A percentile compares a stretch with the other conserved stretches of the same genome.
These are phyloP conservation scores for Talaromyces ruber DNA, from an alignment of 495 filamentous ascomycete species.

Conservation along the genomic window DNA sequence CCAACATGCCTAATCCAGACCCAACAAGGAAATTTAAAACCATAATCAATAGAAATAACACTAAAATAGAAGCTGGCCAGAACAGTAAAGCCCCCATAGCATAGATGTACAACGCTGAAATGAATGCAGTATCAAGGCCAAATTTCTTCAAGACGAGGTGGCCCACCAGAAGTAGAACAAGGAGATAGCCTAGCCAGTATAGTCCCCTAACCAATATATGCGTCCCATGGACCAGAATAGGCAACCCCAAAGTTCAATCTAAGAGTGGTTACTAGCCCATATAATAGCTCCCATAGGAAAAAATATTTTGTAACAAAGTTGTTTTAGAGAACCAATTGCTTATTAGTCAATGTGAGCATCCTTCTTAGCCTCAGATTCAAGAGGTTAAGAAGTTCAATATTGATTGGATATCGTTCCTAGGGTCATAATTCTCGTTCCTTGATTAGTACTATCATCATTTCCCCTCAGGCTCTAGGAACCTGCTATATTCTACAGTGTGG, in stretches of 20 bases:
- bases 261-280: constrained; percentile 57
- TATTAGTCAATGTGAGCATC: constrained; percentile 42
- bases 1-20: constrained; percentile 52
- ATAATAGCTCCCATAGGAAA: constrained; percentile 61
- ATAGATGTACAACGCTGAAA: constrained; percentile 55
- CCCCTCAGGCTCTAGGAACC: not conserved
- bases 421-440: not conserved
- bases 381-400: constrained; percentile 26
- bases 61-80: constrained; percentile 63
- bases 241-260: constrained; percentile 36
- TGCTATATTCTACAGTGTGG: not conserved
- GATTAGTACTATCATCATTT: not conserved
- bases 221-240: constrained; percentile 18
- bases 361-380: constrained; percentile 61
- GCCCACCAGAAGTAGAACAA: constrained; percentile 50
- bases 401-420: not conserved
- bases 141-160: constrained; percentile 48
- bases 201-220: constrained; percentile 31
- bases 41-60: constrained; percentile 54
- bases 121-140: constrained; percentile 62
- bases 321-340: constrained; percentile 30
- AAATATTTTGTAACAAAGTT: constrained; percentile 53
- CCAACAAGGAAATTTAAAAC: constrained; percentile 61
- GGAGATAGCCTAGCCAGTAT: constrained; percentile 38
- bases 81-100: constrained; percentile 56